Evolutionary conservation across 495 filamentous ascomycete genomes (phyloP), one percentile per base, ranked within the genome.

Genomic region (Lepraria neglecta): DNA sequence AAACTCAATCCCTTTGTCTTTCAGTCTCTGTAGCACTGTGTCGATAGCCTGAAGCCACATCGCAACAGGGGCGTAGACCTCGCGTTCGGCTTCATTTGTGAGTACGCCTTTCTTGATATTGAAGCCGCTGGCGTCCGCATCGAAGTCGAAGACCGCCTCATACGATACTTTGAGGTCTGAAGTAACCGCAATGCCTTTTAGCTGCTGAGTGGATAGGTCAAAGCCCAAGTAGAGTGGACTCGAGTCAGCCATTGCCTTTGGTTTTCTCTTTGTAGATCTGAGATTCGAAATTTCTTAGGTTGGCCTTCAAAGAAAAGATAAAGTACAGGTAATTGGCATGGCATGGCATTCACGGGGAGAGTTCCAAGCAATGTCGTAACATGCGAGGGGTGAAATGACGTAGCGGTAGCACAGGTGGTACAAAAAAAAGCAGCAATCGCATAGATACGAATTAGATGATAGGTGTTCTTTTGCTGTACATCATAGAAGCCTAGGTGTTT

Each of bases 41-140:
- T 97, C 91, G 47, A 97, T 72, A 4, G 92, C 90, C 73, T 97
- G 91, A 45, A 98, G 80, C 89, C 90, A 98, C 83, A 97, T 82
- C 44, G 90, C 89, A 45, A 96, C 88, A 27, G 94, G 94, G 24
- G 92, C 90, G 73, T 86, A 95, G 17, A 98, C 90, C 74, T 96
- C 90, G 69, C 87, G 82, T 66, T 91, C 87, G 38, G 75, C 80
- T 59, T 90, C 84, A 69, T 95, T 91, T 31, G 83, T 84, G 65
- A 87, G 76, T 30, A 97, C 94, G 56, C 94, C 94, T 71, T 96
- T 96, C 45, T 84, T 82, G 74, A 95, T 86, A 60, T 82, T 82
- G 78, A 86, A 87, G 42, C 80, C 77, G 62, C 68, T 70, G 14
- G 95, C 90, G 71, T 96, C 90, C 62, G 84, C 78, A 58, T 84